Percentiles rank a stretch among this genome's conserved stretches.
Evolutionary conservation across 441 rosid species (phyloP).

Genomic region (Iberis amara): DNA sequence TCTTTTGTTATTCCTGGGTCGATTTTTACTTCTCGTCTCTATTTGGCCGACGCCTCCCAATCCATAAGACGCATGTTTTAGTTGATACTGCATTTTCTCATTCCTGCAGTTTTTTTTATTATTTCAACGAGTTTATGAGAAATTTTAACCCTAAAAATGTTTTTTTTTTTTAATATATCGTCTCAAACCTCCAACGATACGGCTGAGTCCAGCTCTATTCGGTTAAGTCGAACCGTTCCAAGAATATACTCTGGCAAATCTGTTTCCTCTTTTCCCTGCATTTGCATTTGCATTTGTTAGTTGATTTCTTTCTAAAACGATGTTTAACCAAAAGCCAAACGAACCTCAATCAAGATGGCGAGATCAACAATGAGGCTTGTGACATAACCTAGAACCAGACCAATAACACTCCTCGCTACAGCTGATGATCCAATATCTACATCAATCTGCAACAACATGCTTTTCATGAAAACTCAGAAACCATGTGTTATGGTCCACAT

Average conservation of each 20-base stretch:
- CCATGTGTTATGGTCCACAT: not conserved
- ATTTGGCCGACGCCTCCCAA: slow-evolving; percentile 1
- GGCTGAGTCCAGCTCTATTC: slow-evolving; percentile 67
- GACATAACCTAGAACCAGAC: slow-evolving; percentile 91
- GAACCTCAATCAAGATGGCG: slow-evolving; percentile 91
- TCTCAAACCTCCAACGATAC: slow-evolving; percentile 50
- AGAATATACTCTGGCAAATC: slow-evolving; percentile 93
- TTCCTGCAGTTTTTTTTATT: slow-evolving; percentile 12
- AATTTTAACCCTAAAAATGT: not conserved
- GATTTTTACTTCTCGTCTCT: not conserved
- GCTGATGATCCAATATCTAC: slow-evolving; percentile 99
- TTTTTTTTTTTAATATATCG: not conserved
- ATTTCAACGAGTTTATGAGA: not conserved
- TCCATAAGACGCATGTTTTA: slow-evolving; percentile 2
- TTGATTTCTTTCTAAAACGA: not conserved
- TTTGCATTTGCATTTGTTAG: not conserved
- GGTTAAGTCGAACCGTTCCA: slow-evolving; percentile 83
- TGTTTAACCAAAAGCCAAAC: slow-evolving; percentile 18
- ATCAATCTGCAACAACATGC: slow-evolving; percentile 60
- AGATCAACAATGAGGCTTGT: slow-evolving; percentile 95
- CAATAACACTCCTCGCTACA: slow-evolving; percentile 86
- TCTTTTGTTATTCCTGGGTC: too few species aligned
- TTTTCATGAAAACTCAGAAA: slow-evolving; percentile 4
- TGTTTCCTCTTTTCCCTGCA: slow-evolving; percentile 76
- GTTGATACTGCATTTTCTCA: slow-evolving; percentile 9